Evolutionary conservation across 2,329 filamentous ascomycete species (phyloP).

Genomic region (Saccharata proteae): DNA sequence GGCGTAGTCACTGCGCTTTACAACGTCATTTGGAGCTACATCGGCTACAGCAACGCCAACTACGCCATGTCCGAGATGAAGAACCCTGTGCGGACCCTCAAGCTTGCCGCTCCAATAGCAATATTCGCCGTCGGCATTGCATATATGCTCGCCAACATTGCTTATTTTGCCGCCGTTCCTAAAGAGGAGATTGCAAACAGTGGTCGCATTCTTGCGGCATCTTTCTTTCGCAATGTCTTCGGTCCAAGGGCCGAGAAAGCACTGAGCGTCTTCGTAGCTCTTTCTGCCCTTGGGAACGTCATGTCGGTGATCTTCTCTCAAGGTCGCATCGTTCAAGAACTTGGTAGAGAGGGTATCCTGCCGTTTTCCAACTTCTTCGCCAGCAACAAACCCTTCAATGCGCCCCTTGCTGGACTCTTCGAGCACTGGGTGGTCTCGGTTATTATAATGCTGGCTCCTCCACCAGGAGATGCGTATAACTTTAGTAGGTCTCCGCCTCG

Average conservation of each 20-base stretch:
- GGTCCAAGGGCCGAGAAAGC: constrained; percentile 42
- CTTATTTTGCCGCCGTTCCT: constrained; percentile 52
- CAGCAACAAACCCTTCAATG: constrained; percentile 52
- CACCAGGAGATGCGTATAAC: constrained; percentile 55
- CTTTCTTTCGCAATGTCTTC: constrained; percentile 47
- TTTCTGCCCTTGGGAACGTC: constrained; percentile 57
- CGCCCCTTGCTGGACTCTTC: constrained; percentile 48
- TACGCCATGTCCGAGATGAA: constrained; percentile 54
- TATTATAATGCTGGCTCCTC: constrained; percentile 54
- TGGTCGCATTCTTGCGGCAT: constrained; percentile 43
- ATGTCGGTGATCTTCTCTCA: constrained; percentile 58
- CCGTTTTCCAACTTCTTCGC: constrained; percentile 50
- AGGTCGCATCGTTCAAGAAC: constrained; percentile 52
- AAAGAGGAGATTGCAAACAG: constrained; percentile 42
- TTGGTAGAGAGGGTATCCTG: constrained; percentile 54
- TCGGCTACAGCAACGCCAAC: constrained; percentile 58
- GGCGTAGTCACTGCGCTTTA: constrained; percentile 58
- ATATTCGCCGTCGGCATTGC: constrained; percentile 46
- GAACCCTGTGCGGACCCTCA: constrained; percentile 52
- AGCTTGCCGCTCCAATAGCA: constrained; percentile 51
- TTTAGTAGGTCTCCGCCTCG: constrained; percentile 33
- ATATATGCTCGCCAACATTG: constrained; percentile 56
- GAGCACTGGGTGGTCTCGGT: constrained; percentile 53
- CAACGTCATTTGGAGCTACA: constrained; percentile 60
- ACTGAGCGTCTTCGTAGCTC: constrained; percentile 52